Percentiles rank a stretch among this genome's conserved stretches.
phyloP scores from a whole-genome alignment of 345 rosid genomes.

The Murraya paniculata region DNA sequence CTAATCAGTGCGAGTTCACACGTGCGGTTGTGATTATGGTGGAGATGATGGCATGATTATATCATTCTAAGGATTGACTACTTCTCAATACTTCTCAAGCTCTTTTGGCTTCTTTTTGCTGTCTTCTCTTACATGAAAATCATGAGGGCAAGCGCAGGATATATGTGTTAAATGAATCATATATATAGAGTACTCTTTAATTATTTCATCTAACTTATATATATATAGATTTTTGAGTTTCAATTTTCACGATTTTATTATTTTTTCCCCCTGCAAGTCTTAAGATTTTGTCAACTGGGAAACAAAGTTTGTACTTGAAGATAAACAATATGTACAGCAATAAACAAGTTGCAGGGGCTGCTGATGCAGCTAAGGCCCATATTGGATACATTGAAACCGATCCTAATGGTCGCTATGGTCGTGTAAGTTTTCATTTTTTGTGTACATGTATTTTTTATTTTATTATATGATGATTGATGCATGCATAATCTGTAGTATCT shows the following conservation, averaged over 20 bases:
- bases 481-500: not conserved
- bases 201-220: not conserved
- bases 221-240: not conserved
- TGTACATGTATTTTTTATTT: not conserved
- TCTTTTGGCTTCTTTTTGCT: conserved; percentile 33
- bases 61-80: conserved; percentile 32
- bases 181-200: not conserved
- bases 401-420: conserved; percentile 49
- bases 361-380: conserved; percentile 18
- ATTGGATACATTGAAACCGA: conserved; percentile 38
- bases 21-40: conserved; percentile 11
- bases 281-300: not conserved
- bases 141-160: conserved; percentile 41
- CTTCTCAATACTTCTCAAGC: conserved; percentile 27
- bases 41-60: conserved; percentile 19
- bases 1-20: conserved; percentile 18
- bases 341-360: conserved; percentile 12
- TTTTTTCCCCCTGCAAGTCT: not conserved
- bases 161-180: not conserved
- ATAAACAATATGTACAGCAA: conserved; percentile 22
- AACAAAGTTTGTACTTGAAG: not conserved
- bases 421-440: conserved; percentile 33
- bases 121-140: conserved; percentile 37
- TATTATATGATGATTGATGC: not conserved
- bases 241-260: not conserved